Conservation (phyloP, 1,139 yeast genomes). For the Kluyveromyces sp. region DNA sequence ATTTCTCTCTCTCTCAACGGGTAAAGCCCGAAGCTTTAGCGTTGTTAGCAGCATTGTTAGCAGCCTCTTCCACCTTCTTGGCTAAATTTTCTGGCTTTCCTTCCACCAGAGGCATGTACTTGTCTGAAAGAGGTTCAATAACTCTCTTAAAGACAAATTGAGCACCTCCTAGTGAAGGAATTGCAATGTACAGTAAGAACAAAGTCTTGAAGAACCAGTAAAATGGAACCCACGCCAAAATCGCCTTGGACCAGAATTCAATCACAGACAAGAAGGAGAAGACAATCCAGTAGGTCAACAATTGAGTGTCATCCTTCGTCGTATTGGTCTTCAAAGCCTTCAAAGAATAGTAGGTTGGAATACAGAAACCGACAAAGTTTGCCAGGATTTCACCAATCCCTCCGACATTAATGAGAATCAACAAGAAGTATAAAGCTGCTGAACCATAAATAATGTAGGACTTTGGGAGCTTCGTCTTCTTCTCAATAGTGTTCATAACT, state of each 20-base stretch:
- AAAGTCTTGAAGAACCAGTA: slow-evolving; percentile 91
- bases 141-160: slow-evolving; percentile 52
- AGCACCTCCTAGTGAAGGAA: slow-evolving; percentile 88
- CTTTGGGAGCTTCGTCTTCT: slow-evolving; percentile 69
- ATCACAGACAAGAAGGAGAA: slow-evolving; percentile 83
- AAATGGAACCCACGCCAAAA: slow-evolving; percentile 91
- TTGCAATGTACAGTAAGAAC: slow-evolving; percentile 78
- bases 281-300: slow-evolving; percentile 94
- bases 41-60: slow-evolving; percentile 47
- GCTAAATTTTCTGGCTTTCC: slow-evolving; percentile 29
- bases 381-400: slow-evolving; percentile 91
- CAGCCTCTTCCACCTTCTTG: slow-evolving; percentile 37
- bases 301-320: slow-evolving; percentile 71
- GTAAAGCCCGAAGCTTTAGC: slow-evolving; percentile 30
- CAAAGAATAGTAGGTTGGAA: slow-evolving; percentile 87
- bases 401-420: slow-evolving; percentile 82
- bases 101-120: slow-evolving; percentile 26
- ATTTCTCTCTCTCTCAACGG: not conserved
- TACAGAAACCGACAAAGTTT: slow-evolving; percentile 81
- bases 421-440: slow-evolving; percentile 56
- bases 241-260: slow-evolving; percentile 93
- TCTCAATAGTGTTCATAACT: slow-evolving; percentile 50
- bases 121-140: slow-evolving; percentile 68
- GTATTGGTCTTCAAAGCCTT: slow-evolving; percentile 69
- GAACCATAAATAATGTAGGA: slow-evolving; percentile 72